Evolutionary conservation across 208 protist species (phyloP), one percentile per base, ranked within the genome.

Genomic region (Acanthamoeba healyi): DNA sequence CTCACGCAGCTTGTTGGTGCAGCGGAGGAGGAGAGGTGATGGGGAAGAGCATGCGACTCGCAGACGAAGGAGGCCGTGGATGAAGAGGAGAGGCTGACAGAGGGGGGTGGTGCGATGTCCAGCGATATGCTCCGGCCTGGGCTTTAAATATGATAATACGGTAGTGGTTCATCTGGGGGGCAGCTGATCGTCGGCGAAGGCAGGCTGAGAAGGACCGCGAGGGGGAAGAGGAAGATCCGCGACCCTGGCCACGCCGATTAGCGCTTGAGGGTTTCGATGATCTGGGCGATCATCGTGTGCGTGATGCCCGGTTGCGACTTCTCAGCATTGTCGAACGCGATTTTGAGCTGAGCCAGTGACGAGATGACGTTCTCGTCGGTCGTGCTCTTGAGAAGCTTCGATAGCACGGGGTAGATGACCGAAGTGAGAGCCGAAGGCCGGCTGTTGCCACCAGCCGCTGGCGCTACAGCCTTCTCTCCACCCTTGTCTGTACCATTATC

Each of bases 291-390:
- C 36, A 96, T 91, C 40, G 22, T 77, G 61, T 94, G 93, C 24
- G 95, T 95, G 24, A 96, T 93, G 89, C 95, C 95, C 36, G 95
- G 92, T 29, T 96, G 93, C 34, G 91, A 94, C 63, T 89, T 95
- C 63, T 96, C 95, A 15, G 95, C 94, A 65, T 93, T 95, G 70
- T 96, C 94, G 87, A 96, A 96, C 0, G 95, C 95, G 44, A 95
- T 81, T 36, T 95, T 95, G 26, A 96, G 84, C 72, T 95, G 95
- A 32, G 94, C 87, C 22, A 96, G 65, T 34, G 93, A 72, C 44
- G 72, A 88, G 42, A 95, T 94, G 24, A 96, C 95, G 44, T 93
- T 87, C 42, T 94, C 93, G 72, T 96, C 92, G 49, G 88, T 61
- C 19, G 51, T 94, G 49, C 38, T 95, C 44, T 95, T 90, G 17